These are phyloP conservation scores for Xylaria palmicola DNA, from an alignment of 495 filamentous ascomycete species.

Conservation along the genomic window DNA sequence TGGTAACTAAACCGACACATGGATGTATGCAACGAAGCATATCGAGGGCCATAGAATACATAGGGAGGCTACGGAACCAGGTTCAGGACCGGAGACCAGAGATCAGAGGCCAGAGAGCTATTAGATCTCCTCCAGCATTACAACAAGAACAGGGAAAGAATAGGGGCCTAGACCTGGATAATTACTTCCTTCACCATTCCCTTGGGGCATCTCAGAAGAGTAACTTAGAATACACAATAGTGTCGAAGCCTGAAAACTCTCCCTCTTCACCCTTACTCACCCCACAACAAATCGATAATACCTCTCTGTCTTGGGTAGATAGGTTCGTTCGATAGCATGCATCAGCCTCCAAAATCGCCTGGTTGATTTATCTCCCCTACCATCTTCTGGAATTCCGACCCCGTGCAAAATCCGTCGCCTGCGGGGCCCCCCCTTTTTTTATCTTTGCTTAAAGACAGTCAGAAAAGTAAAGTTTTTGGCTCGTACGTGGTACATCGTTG, in stretches of 20 bases:
- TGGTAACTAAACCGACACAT: conserved; percentile 8
- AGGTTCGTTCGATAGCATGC: neutral
- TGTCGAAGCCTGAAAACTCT: neutral
- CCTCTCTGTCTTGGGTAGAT: conserved; percentile 11
- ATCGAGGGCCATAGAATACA: neutral
- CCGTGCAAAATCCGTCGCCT: conserved; percentile 2
- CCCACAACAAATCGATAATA: conserved; percentile 7
- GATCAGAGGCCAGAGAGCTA: no score
- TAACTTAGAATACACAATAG: conserved; percentile 11
- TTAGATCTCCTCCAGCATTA: neutral
- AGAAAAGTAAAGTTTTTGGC: conserved; percentile 2
- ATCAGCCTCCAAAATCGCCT: conserved; percentile 12
- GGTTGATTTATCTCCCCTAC: conserved; percentile 6
- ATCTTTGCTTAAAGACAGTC: conserved; percentile 5
- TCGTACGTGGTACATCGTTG: conserved; percentile 13
- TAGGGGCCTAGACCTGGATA: neutral
- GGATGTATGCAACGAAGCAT: conserved; percentile 14
- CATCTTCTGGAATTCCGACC: neutral
- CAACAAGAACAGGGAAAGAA: neutral
- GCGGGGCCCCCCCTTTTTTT: conserved; percentile 3
- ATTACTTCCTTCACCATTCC: conserved; percentile 3
- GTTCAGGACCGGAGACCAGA: no score
- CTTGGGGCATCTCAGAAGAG: neutral
- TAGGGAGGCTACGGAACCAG: neutral
- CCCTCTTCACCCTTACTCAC: neutral